Evolutionary conservation across 106 monocot genomes (phyloP).

Genomic region (Phalaenopsis aphrodite): DNA sequence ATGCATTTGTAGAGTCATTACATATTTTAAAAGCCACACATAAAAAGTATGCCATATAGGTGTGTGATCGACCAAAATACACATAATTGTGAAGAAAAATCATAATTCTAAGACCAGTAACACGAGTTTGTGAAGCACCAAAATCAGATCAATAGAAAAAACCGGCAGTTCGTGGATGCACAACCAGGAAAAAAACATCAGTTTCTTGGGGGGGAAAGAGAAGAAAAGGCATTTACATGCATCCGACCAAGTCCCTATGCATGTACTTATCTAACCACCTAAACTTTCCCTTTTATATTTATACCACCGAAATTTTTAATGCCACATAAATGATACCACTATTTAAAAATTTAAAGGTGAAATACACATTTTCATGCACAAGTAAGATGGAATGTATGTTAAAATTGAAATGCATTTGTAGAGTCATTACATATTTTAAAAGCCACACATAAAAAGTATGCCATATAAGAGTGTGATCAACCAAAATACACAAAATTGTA

Average conservation of each 20-base stretch:
- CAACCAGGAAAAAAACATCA: neutral
- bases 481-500: neutral
- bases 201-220: neutral
- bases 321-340: too few species aligned
- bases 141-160: neutral
- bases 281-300: too few species aligned
- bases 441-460: neutral
- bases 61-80: neutral
- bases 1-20: neutral
- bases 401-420: slow-evolving; percentile 15
- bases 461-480: neutral
- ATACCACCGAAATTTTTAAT: too few species aligned
- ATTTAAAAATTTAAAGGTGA: slow-evolving; percentile 36
- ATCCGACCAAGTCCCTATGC: too few species aligned
- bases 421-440: neutral
- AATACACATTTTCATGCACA: neutral
- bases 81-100: neutral
- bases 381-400: too few species aligned
- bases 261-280: too few species aligned
- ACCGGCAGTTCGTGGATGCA: neutral
- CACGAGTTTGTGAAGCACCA: neutral
- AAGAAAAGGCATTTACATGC: neutral
- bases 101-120: neutral
- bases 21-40: neutral
- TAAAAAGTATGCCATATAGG: neutral